Evolutionary conservation across 1,139 yeast species (phyloP), one percentile per base, ranked within the genome.

Genomic region (Hyphopichia khmerensis): DNA sequence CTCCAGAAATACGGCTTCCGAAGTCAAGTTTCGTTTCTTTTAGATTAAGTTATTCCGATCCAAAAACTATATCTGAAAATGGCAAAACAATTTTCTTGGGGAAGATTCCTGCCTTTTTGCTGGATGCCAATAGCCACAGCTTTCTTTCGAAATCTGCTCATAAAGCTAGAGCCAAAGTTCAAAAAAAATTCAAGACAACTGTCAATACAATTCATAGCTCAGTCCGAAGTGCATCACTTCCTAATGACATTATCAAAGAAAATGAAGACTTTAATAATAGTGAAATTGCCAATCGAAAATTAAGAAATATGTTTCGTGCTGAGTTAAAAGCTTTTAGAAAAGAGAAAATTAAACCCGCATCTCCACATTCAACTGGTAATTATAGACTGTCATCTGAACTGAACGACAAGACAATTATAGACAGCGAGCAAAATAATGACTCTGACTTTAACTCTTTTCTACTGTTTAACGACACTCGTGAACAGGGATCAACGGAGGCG

Each of bases 41-140:
- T 46, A 68, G 89, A 43, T 65, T 89, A 33, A 65, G 75, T 32
- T 80, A 82, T 55, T 71, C 80, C 13, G 65, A 73, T 2, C 73
- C 87, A 0, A 48, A 60, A 7, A 77, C 78, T 38, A 59, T 87
- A 7, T 71, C 82, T 33, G 65, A 68, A 19, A 67, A 72, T 10
- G 72, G 88, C 0, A 65, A 73, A 38, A 72, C 78, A 6, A 56
- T 78, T 2, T 64, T 87, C 18, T 55, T 89, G 2, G 96, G 96
- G 0, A 74, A 77, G 0, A 61, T 84, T 2, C 95, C 96, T 0
- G 62, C 65, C 17, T 65, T 78, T 16, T 87, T 95, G 95, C 59
- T 73, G 35, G 57, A 67, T 38, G 55, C 61, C 56, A 32, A 60
- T 43, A 44, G 56, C 54, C 52, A 51, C 52, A 49, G 53, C n/a